phyloP scores from a whole-genome alignment of 2,329 filamentous ascomycete genomes.

The Penicillium decumbens region DNA sequence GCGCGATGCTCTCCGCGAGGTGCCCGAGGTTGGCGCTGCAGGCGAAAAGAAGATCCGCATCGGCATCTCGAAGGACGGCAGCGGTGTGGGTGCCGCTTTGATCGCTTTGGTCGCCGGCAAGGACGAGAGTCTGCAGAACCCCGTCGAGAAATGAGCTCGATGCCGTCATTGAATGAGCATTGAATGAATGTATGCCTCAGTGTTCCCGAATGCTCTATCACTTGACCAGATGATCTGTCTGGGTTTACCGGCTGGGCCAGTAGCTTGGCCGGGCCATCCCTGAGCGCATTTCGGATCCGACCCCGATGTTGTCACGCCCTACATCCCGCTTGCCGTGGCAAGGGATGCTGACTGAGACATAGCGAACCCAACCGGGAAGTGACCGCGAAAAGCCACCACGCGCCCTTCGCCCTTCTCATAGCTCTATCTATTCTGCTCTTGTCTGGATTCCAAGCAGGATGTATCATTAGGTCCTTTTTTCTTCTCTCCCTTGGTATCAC shows the following conservation, averaged over 20 bases:
- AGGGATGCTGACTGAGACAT: background rate
- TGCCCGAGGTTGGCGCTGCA: slow-evolving; percentile 69
- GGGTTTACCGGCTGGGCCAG: slow-evolving; percentile 7
- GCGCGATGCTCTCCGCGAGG: slow-evolving; percentile 70
- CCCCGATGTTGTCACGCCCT: background rate
- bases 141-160: slow-evolving; percentile 12
- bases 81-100: slow-evolving; percentile 87
- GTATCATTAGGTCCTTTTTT: slow-evolving; percentile 9
- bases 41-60: slow-evolving; percentile 87
- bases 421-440: slow-evolving; percentile 2
- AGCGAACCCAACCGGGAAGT: background rate
- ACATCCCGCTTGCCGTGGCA: background rate
- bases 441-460: slow-evolving; percentile 7
- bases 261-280: background rate
- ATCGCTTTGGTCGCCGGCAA: slow-evolving; percentile 82
- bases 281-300: background rate
- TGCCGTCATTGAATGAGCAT: background rate
- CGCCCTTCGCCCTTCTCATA: background rate
- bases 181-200: background rate
- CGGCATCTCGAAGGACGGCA: slow-evolving; percentile 94
- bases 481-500: background rate
- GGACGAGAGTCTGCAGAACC: slow-evolving; percentile 16
- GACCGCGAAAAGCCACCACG: slow-evolving; percentile 1
- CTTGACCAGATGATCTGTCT: background rate
- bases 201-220: background rate